These are phyloP conservation scores for Chlorella vulgaris DNA, from an alignment of 139 green algal genomes.

Conservation along the genomic window DNA sequence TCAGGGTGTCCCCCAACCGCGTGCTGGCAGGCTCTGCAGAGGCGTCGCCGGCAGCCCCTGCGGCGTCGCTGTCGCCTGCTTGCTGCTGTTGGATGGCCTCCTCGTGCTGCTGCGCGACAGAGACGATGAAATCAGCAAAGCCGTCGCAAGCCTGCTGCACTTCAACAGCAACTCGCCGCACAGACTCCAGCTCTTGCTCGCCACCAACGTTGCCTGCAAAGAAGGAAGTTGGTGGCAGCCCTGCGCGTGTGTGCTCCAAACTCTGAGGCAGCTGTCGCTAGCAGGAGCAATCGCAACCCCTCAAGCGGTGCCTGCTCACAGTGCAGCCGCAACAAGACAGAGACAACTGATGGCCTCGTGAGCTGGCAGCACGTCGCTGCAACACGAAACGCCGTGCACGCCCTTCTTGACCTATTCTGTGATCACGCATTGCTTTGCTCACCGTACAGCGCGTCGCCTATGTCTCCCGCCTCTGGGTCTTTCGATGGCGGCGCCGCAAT, in stretches of 20 bases:
- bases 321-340: too few relatives aligned
- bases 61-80: background rate
- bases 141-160: conserved; percentile 47
- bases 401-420: too few relatives aligned
- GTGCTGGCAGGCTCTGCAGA: background rate
- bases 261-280: background rate
- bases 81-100: background rate
- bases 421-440: background rate
- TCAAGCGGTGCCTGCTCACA: too few relatives aligned
- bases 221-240: background rate
- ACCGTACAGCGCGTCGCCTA: conserved; percentile 82
- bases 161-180: conserved; percentile 25
- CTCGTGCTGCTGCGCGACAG: background rate
- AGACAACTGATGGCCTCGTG: too few relatives aligned
- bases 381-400: too few relatives aligned
- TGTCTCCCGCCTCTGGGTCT: conserved; percentile 63
- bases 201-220: conserved; percentile 69
- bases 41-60: background rate
- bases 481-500: background rate
- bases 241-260: background rate
- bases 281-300: too few relatives aligned
- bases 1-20: conserved; percentile 21
- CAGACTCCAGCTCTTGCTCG: conserved; percentile 55
- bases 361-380: too few relatives aligned
- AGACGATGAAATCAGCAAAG: conserved; percentile 48